phyloP scores from a whole-genome alignment of 2,329 filamentous ascomycete genomes.

The Karstenula rhodostoma region DNA sequence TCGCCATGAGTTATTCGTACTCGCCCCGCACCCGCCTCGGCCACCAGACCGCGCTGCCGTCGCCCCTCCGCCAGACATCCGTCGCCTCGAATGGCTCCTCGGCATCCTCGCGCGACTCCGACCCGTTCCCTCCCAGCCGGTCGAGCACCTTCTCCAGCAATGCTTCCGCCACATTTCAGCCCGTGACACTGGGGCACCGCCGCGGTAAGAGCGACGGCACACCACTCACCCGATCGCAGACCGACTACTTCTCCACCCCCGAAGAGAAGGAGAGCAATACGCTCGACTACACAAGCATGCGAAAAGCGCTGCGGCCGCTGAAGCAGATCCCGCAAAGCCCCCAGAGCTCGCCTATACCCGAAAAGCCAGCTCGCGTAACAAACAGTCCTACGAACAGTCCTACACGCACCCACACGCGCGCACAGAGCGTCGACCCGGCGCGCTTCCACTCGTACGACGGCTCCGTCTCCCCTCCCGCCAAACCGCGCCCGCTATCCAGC shows the following conservation, averaged over 20 bases:
- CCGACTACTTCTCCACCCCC: constrained; percentile 54
- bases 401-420: constrained; percentile 25
- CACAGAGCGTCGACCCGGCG: constrained; percentile 47
- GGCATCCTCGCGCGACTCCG: constrained; percentile 67
- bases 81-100: constrained; percentile 77
- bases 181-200: constrained; percentile 65
- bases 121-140: constrained; percentile 63
- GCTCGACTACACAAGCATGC: constrained; percentile 75
- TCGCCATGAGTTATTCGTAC: constrained; percentile 49
- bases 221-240: constrained; percentile 60
- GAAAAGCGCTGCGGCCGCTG: constrained; percentile 74
- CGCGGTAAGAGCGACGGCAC: constrained; percentile 78
- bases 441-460: constrained; percentile 53
- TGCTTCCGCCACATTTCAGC: constrained; percentile 67
- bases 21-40: constrained; percentile 50
- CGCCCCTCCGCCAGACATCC: constrained; percentile 68
- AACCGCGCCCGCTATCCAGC: constrained; percentile 25
- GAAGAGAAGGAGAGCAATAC: constrained; percentile 57
- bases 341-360: constrained; percentile 39
- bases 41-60: constrained; percentile 53
- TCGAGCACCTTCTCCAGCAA: constrained; percentile 77
- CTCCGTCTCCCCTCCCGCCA: constrained; percentile 52
- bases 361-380: constrained; percentile 33
- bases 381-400: constrained; percentile 11
- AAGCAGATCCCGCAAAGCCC: constrained; percentile 65